Percentiles rank a stretch among this genome's conserved stretches.
phyloP scores from a whole-genome alignment of 129 eudicot species.

The Smallanthus sonchifolius region DNA sequence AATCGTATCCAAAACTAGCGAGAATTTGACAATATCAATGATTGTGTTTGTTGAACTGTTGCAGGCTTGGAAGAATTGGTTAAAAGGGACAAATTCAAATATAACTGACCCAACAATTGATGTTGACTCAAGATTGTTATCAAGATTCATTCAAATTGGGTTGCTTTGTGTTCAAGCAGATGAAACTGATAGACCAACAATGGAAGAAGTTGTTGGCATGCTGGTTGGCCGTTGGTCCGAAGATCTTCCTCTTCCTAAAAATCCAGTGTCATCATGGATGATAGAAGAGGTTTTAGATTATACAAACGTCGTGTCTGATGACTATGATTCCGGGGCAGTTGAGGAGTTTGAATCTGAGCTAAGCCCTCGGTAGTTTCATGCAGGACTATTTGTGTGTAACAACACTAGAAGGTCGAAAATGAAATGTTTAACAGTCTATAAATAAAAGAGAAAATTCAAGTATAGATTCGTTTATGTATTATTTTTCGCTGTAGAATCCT shows the following conservation, averaged over 20 bases:
- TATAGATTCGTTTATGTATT: background rate
- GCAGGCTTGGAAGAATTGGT: conserved; percentile 9
- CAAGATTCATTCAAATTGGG: conserved; percentile 4
- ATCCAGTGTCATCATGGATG: background rate
- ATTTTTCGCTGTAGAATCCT: background rate
- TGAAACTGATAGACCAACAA: background rate
- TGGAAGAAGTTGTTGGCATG: conserved; percentile 5
- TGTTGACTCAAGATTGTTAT: background rate
- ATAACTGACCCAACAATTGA: background rate
- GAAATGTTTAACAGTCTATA: too few species aligned
- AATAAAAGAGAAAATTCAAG: background rate
- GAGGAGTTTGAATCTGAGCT: background rate
- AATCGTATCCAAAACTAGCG: too few species aligned
- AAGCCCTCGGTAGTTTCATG: background rate
- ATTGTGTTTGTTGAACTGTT: background rate
- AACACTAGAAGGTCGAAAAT: too few species aligned
- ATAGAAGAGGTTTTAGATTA: background rate
- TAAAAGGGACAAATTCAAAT: background rate
- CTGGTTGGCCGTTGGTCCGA: background rate
- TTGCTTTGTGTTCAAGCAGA: conserved; percentile 9
- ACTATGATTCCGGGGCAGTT: background rate
- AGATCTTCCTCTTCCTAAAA: background rate
- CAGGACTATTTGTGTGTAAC: background rate
- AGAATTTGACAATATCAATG: background rate
- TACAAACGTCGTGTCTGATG: background rate